Conservation (phyloP, 192 early-diverging fungal species). For the Mortierella hygrophila region DNA sequence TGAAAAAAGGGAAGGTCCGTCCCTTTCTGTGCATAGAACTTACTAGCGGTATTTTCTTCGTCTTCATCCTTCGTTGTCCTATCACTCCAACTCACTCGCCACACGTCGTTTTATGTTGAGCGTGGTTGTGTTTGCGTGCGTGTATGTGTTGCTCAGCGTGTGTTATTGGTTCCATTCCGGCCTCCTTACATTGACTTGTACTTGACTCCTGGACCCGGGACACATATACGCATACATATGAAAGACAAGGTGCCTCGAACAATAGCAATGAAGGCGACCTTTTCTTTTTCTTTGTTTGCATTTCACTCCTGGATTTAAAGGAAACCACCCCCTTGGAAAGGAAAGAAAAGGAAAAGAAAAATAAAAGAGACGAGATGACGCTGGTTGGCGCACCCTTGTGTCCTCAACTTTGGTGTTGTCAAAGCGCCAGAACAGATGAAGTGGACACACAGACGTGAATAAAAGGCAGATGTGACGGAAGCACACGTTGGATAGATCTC, state of each 20-base stretch:
- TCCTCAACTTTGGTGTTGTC: background rate
- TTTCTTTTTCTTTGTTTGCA: background rate
- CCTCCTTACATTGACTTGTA: background rate
- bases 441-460: too few species aligned
- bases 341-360: background rate
- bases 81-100: background rate
- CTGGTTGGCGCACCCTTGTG: background rate
- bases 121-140: background rate
- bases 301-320: background rate
- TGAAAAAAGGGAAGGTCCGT: background rate
- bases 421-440: too few species aligned
- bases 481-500: too few species aligned
- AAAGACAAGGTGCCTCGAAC: background rate
- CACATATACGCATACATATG: background rate
- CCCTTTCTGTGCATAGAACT: background rate
- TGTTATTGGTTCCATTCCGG: background rate
- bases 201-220: background rate
- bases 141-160: background rate
- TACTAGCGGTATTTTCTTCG: background rate
- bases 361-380: background rate
- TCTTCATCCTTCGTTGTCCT: background rate
- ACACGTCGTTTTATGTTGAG: background rate
- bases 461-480: too few species aligned
- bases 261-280: background rate
- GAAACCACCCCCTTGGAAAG: background rate